Conservation (phyloP, 1,139 yeast species). For the Yamadazyma diddensiae region DNA sequence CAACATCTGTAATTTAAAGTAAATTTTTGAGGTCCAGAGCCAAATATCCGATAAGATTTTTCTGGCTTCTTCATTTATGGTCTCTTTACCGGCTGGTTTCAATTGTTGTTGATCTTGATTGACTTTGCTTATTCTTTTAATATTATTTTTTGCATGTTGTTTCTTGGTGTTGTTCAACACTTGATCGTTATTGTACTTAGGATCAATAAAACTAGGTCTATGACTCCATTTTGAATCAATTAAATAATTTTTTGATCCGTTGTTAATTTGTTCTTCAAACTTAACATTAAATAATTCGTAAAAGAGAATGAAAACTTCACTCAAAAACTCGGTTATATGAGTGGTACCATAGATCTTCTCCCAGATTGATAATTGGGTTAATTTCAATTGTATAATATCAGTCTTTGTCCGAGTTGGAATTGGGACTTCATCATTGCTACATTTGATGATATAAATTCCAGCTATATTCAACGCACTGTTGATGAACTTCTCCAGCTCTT, state of each 20-base stretch:
- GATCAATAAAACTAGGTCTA: constrained; percentile 47
- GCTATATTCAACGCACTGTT: constrained; percentile 45
- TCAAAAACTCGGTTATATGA: constrained; percentile 60
- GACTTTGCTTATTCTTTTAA: constrained; percentile 19
- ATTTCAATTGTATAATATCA: constrained; percentile 65
- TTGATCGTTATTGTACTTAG: constrained; percentile 14
- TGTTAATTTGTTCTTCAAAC: constrained; percentile 14
- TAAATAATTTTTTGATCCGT: constrained; percentile 9
- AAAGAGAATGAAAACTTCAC: constrained; percentile 64
- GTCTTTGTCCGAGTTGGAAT: constrained; percentile 42
- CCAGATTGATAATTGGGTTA: constrained; percentile 70
- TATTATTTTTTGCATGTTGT: constrained; percentile 19
- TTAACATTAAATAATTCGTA: constrained; percentile 50
- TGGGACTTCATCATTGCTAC: constrained; percentile 25
- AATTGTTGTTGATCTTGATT: constrained; percentile 7
- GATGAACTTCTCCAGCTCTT: constrained; percentile 38
- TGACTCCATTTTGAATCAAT: constrained; percentile 39
- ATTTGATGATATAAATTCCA: constrained; percentile 33
- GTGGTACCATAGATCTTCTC: constrained; percentile 62
- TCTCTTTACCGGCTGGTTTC: constrained; percentile 7
- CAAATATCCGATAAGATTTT: constrained; percentile 60
- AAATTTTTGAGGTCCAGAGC: constrained; percentile 72
- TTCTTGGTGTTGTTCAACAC: constrained; percentile 13
- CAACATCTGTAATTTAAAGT: constrained; percentile 51
- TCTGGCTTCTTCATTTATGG: constrained; percentile 15